These are phyloP conservation scores for Pisolithus sp. DNA, from an alignment of 768 basidiomycete species.

Conservation along the genomic window DNA sequence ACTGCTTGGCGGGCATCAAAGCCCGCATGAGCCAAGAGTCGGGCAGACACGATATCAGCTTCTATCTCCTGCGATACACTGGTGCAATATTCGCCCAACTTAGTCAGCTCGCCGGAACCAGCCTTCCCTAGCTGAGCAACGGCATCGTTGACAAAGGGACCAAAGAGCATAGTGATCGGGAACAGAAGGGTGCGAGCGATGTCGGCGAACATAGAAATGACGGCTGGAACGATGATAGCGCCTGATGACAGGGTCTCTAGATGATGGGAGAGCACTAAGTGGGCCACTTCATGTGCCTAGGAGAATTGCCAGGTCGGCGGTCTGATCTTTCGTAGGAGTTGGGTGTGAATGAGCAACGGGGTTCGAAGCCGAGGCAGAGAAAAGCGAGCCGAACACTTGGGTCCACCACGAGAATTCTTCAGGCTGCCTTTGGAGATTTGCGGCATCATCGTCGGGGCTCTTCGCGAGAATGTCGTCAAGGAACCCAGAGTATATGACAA, in stretches of 20 bases:
- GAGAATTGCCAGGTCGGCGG: conserved; percentile 80
- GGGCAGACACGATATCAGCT: conserved; percentile 82
- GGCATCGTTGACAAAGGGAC: conserved; percentile 94
- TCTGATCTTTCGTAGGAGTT: conserved; percentile 73
- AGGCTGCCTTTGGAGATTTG: conserved; percentile 10
- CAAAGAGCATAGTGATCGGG: conserved; percentile 85
- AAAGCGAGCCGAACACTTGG: conserved; percentile 40
- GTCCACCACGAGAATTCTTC: conserved; percentile 40
- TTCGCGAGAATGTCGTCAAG: conserved; percentile 75
- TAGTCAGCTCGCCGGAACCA: conserved; percentile 68
- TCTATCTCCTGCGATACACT: conserved; percentile 84
- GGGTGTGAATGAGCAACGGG: conserved; percentile 34
- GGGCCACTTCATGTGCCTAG: conserved; percentile 92
- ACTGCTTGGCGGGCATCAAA: conserved; percentile 83
- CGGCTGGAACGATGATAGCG: conserved; percentile 75
- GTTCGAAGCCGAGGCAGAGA: conserved; percentile 25
- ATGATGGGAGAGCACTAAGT: conserved; percentile 87
- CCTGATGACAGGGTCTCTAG: conserved; percentile 85
- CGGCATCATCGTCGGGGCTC: conserved; percentile 24
- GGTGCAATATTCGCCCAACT: conserved; percentile 69
- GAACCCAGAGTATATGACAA: conserved; percentile 94
- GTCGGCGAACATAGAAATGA: conserved; percentile 73
- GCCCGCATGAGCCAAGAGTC: conserved; percentile 87
- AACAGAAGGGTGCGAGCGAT: conserved; percentile 73
- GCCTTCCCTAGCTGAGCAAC: conserved; percentile 75